phyloP scores from a whole-genome alignment of 208 protist species.

The Crithidia bombi region DNA sequence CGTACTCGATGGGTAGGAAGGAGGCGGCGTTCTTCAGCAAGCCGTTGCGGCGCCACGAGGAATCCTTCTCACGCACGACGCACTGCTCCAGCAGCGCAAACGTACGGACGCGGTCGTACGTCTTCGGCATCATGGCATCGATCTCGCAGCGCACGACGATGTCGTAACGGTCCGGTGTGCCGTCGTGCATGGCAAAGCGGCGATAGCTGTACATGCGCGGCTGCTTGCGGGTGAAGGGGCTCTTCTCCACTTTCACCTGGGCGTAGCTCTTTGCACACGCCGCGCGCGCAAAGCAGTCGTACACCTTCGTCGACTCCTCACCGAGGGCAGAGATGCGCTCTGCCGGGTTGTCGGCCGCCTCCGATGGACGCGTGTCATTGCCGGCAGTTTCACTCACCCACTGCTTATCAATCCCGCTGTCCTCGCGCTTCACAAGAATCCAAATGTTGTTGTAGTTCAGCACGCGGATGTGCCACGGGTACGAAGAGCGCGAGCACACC shows the following conservation, averaged over 20 bases:
- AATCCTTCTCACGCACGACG: slow-evolving; percentile 37
- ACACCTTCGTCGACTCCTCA: slow-evolving; percentile 75
- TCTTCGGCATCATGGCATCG: slow-evolving; percentile 60
- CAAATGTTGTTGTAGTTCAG: slow-evolving; percentile 49
- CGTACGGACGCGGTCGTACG: slow-evolving; percentile 60
- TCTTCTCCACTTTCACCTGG: slow-evolving; percentile 55
- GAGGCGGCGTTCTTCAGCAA: slow-evolving; percentile 54
- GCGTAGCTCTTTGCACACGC: slow-evolving; percentile 58
- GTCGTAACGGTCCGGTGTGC: slow-evolving; percentile 73
- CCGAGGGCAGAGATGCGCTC: slow-evolving; percentile 71
- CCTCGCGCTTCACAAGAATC: slow-evolving; percentile 65
- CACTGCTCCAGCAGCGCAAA: slow-evolving; percentile 88
- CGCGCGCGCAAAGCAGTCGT: slow-evolving; percentile 69
- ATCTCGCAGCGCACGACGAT: slow-evolving; percentile 88
- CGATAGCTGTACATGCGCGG: slow-evolving; percentile 88
- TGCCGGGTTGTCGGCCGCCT: slow-evolving; percentile 52
- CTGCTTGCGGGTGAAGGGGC: slow-evolving; percentile 68
- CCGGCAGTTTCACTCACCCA: slow-evolving; percentile 85
- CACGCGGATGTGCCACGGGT: slow-evolving; percentile 87
- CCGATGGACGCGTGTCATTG: slow-evolving; percentile 54
- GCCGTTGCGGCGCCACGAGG: slow-evolving; percentile 56
- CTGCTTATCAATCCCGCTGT: slow-evolving; percentile 71
- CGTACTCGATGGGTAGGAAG: slow-evolving; percentile 66
- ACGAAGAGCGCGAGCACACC: slow-evolving; percentile 70
- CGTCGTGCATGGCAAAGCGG: slow-evolving; percentile 74